Evolutionary conservation across 176 grass and related monocot species (phyloP), one percentile per base, ranked within the genome.

Genomic region (Calamus simplicifolius): DNA sequence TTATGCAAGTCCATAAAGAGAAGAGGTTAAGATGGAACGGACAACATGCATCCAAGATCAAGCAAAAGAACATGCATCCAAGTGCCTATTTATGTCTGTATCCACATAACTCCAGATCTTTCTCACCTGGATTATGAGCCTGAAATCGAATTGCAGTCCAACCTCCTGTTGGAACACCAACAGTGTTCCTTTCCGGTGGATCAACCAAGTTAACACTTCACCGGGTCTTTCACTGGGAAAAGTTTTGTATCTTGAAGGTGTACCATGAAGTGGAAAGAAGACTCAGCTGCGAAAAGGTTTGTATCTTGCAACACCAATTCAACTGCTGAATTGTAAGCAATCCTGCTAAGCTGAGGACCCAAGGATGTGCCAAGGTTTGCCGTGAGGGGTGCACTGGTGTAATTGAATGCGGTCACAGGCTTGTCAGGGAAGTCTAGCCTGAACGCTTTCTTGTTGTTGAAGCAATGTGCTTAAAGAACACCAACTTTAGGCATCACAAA

Each of bases 301-400:
- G 84, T 82, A 61, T 75, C 84, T 65, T 87, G 84, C 69, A 87
- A 72, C 64, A 82, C 79, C 48, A 87, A 69, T 51, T 82, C 79
- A 0, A 87, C 75, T 21, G 75, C 68, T 10, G 84, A 61, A 67
- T 82, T 88, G 66, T 63, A 79, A 17, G 75, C 72, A 14, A 82
- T 27, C 79, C 25, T 87, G 70, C 84, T 82, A n/a, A 87, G 56
- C 31, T 75, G 63, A 2, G 84, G 82, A 19, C 74, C 79, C 18
- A 56, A 60, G 3, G 75, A 71, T 14, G 84, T 62, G 38, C 64
- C 84, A 38, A 82, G 79, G 29, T 81, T 81, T 8, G 74, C 70
- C 3, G 70, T 79, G 35, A 72, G 74, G 4, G 84, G 79, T n/a
- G 43, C 56, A 25, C 79, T 74, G 1, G 84, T 87, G 74, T 87